Percentiles rank a stretch among this genome's conserved stretches.
These are phyloP conservation scores for Lomentospora prolificans DNA, from an alignment of 2,329 filamentous ascomycete genomes.

Conservation along the genomic window DNA sequence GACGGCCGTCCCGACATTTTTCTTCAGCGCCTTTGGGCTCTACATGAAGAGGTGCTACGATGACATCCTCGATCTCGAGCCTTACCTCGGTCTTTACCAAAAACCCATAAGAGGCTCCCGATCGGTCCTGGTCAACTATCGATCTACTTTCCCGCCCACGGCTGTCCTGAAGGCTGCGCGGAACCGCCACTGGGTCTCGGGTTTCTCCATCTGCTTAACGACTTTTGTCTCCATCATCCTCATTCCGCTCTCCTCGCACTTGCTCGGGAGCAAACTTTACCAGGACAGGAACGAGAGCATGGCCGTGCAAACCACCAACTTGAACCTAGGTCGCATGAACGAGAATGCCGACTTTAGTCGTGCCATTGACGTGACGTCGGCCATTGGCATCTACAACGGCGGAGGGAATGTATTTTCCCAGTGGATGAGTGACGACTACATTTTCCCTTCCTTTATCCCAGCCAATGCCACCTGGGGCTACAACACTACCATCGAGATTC, in stretches of 20 bases:
- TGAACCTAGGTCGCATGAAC: background rate
- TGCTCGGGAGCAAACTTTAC: background rate
- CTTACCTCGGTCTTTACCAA: background rate
- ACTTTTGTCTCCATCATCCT: background rate
- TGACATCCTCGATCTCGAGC: background rate
- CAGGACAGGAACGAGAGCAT: background rate
- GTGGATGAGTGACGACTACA: background rate
- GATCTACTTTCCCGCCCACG: background rate
- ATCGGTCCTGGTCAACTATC: background rate
- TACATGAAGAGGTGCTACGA: background rate
- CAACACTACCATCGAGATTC: background rate
- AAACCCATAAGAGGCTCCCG: background rate
- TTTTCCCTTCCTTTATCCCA: background rate
- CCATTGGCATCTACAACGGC: background rate
- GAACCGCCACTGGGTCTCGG: background rate
- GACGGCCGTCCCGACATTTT: background rate
- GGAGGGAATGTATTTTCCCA: background rate
- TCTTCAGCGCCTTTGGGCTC: background rate
- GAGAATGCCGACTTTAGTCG: background rate
- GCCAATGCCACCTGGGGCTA: background rate
- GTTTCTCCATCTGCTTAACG: background rate
- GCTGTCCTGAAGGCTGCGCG: background rate
- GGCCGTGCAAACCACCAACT: background rate
- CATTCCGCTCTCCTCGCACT: background rate
- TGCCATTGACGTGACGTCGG: background rate